phyloP scores from a whole-genome alignment of 2,329 filamentous ascomycete species.

The Colletotrichum sansevieriae region DNA sequence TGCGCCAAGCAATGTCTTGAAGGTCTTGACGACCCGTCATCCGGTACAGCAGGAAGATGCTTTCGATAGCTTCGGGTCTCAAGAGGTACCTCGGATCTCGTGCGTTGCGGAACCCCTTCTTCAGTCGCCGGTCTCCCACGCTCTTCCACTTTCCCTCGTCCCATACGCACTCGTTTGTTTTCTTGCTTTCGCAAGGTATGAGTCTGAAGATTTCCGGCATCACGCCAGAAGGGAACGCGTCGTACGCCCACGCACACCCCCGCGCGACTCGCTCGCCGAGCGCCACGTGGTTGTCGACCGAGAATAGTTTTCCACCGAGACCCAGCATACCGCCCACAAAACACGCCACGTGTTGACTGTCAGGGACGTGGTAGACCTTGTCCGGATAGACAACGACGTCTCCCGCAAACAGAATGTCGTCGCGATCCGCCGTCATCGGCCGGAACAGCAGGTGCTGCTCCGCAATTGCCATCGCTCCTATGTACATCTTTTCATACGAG shows the following conservation, averaged over 20 bases:
- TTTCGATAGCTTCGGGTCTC: constrained; percentile 65
- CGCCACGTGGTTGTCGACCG: constrained; percentile 56
- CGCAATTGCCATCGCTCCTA: constrained; percentile 65
- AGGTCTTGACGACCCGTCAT: constrained; percentile 62
- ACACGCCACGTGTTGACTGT: constrained; percentile 62
- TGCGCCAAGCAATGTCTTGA: constrained; percentile 65
- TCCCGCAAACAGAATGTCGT: constrained; percentile 70
- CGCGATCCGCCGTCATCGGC: constrained; percentile 72
- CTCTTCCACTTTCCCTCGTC: constrained; percentile 47
- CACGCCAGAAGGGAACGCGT: constrained; percentile 60
- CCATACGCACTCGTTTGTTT: constrained; percentile 58
- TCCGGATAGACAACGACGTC: constrained; percentile 45
- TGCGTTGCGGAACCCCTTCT: constrained; percentile 72
- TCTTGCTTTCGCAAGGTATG: constrained; percentile 53
- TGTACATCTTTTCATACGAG: constrained; percentile 69
- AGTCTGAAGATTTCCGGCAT: constrained; percentile 65
- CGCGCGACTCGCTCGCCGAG: constrained; percentile 60
- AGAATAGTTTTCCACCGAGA: constrained; percentile 60
- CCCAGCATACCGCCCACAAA: constrained; percentile 66
- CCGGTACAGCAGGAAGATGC: constrained; percentile 66
- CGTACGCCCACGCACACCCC: constrained; percentile 67
- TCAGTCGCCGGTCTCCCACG: constrained; percentile 46
- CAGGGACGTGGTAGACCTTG: constrained; percentile 44
- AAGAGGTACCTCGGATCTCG: constrained; percentile 64
- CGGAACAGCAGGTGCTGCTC: constrained; percentile 72